A percentile compares a stretch with the other conserved stretches of the same genome.
Conservation (phyloP, 768 basidiomycete genomes). For the Boletus edulis region DNA sequence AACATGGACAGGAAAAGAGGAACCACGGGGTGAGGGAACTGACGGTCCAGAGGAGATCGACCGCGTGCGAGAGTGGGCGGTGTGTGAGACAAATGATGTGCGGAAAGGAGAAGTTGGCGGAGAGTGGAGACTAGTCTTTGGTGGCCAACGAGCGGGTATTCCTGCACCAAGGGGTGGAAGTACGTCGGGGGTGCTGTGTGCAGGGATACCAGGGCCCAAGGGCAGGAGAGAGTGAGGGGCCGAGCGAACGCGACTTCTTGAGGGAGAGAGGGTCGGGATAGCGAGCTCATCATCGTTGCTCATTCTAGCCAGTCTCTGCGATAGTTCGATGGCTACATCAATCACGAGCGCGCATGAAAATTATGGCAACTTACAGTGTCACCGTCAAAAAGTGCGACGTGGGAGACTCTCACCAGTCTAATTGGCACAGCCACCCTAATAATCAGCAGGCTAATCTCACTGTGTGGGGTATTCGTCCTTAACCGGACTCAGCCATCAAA, state of each 20-base stretch:
- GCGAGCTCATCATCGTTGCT: too few relatives aligned
- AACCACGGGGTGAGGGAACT: slow-evolving; percentile 27
- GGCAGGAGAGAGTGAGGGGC: slow-evolving; percentile 19
- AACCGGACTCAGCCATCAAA: too few relatives aligned
- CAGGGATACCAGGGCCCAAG: slow-evolving; percentile 21
- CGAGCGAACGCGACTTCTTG: slow-evolving; percentile 28
- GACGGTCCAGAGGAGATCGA: slow-evolving; percentile 33
- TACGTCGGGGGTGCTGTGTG: slow-evolving; percentile 11
- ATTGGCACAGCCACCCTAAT: too few relatives aligned
- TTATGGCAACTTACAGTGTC: too few relatives aligned
- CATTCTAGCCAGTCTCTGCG: too few relatives aligned
- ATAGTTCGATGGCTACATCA: too few relatives aligned
- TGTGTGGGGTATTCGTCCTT: too few relatives aligned
- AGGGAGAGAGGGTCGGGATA: slow-evolving; percentile 15
- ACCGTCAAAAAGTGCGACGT: too few relatives aligned
- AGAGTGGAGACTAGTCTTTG: slow-evolving; percentile 21
- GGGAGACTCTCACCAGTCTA: too few relatives aligned
- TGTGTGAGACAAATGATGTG: slow-evolving; percentile 18
- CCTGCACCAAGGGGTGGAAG: slow-evolving; percentile 26
- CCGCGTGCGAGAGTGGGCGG: slow-evolving; percentile 28
- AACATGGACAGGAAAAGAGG: slow-evolving; percentile 27
- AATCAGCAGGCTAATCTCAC: too few relatives aligned
- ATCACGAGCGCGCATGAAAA: too few relatives aligned
- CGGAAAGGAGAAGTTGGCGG: slow-evolving; percentile 34
- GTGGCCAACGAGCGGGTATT: slow-evolving; percentile 26